Base-by-base conservation (phyloP, 495 filamentous ascomycete species). In the Penicillium antarcticum region DNA sequence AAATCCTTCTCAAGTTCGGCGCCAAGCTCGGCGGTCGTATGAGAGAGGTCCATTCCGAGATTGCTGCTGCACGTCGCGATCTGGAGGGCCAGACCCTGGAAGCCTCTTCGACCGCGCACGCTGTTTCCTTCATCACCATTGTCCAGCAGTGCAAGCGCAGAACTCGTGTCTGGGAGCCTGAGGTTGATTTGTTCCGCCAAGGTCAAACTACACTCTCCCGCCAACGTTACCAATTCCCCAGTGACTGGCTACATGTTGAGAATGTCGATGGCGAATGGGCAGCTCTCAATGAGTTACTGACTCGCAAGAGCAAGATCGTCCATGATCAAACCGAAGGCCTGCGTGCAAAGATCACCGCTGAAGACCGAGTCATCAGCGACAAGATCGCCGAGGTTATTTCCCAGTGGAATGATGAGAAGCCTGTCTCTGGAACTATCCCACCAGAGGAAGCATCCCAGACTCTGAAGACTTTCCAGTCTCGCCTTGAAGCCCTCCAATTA, bases 71-170 rank as follows among this genome's bases (percentile, higher is more conserved):
- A 26, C 81, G 91, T 7, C 80, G 85, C 48, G 91, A 96, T 60
- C 74, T 99, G 17, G 95, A 99, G 67, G 84, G 84, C 14, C 90
- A 95, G 63, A 88, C 89, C 14, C 78, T 97, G 53, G 91, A 95
- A 62, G 90, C 91, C 32, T 89, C 88, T 14, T 96, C 92, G 4
- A 99, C 94, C 1, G 89, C 90, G 3, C 90, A 97, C 65, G 95
- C 95, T 11, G 95, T 99, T 12, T 88, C 92, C 23, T 99, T 97
- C 72, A 99, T 99, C 62, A 97, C 94, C 0, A 89, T 91, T 47
- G 94, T 99, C 9, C 95, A 99, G 69, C 88, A 87, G 51, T 96
- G 90, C 69, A 95, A 92, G 73, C 85, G 90, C 18, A 92, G 94
- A 62, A 91, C 91, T 36, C 90, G 88, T 64, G 77, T 86, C 1